phyloP scores from a whole-genome alignment of 2,329 filamentous ascomycete genomes.

The Colletotrichum abscissum region DNA sequence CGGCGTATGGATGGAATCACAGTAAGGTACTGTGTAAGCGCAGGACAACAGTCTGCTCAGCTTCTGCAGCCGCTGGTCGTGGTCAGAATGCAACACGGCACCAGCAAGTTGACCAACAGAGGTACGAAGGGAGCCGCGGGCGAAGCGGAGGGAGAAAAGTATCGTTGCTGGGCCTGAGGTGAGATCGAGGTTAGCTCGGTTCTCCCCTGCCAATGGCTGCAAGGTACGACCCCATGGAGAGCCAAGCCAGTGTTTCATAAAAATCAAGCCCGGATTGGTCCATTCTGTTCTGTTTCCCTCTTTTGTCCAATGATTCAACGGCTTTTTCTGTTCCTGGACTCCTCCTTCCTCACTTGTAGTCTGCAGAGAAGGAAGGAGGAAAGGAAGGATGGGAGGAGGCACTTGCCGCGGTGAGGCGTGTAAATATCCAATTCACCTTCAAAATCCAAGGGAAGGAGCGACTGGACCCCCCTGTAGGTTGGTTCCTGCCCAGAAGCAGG shows the following conservation, averaged over 20 bases:
- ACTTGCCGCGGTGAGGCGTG: conserved; percentile 5
- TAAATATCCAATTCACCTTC: conserved; percentile 13
- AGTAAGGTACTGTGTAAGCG: not conserved
- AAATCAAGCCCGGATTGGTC: conserved; percentile 25
- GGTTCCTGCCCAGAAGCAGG: not conserved
- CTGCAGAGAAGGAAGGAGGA: conserved; percentile 10
- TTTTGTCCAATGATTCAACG: conserved; percentile 27
- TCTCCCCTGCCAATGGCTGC: conserved; percentile 24
- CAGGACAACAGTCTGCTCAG: not conserved
- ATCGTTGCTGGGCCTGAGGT: not conserved
- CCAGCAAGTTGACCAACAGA: not conserved
- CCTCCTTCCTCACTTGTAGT: not conserved
- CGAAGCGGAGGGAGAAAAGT: not conserved
- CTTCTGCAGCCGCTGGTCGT: not conserved
- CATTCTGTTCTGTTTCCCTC: conserved; percentile 22
- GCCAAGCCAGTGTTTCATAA: conserved; percentile 32
- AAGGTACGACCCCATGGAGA: conserved; percentile 23
- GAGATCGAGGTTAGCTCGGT: conserved; percentile 8
- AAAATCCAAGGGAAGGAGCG: conserved; percentile 3
- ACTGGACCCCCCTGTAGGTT: not conserved
- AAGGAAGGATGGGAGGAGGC: not conserved
- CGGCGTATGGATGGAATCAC: too few relatives aligned
- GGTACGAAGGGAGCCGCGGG: conserved; percentile 1
- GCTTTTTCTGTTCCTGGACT: conserved; percentile 10
- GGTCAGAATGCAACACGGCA: not conserved